Conservation (phyloP, 139 green algal species). For the Chara braunii region DNA sequence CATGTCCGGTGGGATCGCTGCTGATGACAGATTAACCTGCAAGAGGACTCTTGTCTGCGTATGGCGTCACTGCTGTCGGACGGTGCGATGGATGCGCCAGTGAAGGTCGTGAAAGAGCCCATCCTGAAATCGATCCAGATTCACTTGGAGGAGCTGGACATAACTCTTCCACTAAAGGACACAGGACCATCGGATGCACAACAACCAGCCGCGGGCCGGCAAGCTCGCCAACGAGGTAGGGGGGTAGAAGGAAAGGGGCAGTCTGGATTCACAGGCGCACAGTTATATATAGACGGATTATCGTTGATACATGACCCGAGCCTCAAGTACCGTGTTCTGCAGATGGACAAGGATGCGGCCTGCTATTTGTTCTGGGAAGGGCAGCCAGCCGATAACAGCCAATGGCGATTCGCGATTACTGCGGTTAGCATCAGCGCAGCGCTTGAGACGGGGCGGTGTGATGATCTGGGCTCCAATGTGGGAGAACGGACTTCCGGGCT, state of each 20-base stretch:
- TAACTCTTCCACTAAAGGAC: no score
- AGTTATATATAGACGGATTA: constrained; percentile 8
- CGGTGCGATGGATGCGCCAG: constrained; percentile 5
- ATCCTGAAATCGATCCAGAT: no score
- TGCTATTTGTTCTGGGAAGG: constrained; percentile 28
- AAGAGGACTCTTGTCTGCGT: constrained; percentile 36
- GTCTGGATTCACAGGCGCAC: constrained; percentile 30
- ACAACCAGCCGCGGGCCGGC: no score
- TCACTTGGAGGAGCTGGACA: no score
- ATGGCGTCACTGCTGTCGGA: constrained; percentile 37
- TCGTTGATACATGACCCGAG: constrained; percentile 15
- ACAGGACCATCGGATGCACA: no score
- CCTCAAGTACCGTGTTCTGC: constrained; percentile 15
- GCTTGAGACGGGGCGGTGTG: constrained; percentile 5
- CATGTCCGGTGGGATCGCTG: no score
- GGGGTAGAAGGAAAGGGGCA: not conserved
- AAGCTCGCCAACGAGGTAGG: no score
- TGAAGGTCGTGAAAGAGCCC: no score
- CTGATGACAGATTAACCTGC: constrained; percentile 30
- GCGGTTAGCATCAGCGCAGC: constrained; percentile 6
- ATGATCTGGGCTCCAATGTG: not conserved
- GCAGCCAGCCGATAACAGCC: constrained; percentile 25
- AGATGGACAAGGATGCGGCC: constrained; percentile 30
- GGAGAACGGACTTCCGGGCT: not conserved
- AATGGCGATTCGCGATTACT: constrained; percentile 9